Base-by-base conservation (phyloP, 306 rosid genomes). In the Rosa multiflora region DNA sequence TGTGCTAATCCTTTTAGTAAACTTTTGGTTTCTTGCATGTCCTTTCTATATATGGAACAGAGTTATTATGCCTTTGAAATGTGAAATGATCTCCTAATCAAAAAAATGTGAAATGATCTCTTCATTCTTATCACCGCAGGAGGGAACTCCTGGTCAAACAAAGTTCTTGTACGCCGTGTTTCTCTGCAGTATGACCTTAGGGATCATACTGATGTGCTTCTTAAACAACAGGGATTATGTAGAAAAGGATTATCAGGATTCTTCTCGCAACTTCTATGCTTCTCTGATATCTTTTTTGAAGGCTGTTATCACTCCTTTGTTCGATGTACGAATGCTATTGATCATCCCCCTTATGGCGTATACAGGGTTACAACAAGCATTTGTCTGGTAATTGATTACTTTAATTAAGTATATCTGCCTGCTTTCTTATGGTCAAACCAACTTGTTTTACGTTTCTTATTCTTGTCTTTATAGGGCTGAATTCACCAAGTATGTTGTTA, bases 331-430 rank as follows among this genome's bases (percentile, higher is more conserved):
- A 86, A 95, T 92, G 98, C 82, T 93, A 59, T 85, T 95, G 85
- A 62, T 76, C 91, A 84, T 93, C 76, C 99, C 98, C 71, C 97
- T 95, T 56, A 88, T 95, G 49, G 92, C 94, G 10, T 95, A 92
- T 85, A 92, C 99, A 72, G 99, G 99, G 74, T 88, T 95, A 79
- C 98, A 93, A 73, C 96, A 90, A 79, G 97, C 99, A 83, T 95
- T 95, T 87, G 97, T 87, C 18, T 93, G 99, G 98, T 95, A 90
- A 89, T 70, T 29, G 20, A 32, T 76, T 75, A 82, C 83, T 75
- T 52, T 67, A 77, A 37, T 44, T 44, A 66, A 82, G 58, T 79
- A 73, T 73, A n/a, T 4, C 58, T 49, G 76, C 75, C 76, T 79
- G 74, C 70, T 48, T 72, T 79, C 84, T 78, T 39, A 9, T 74